These are phyloP conservation scores for Sanguinoderma infundibulare DNA, from an alignment of 1,284 basidiomycete genomes.

Conservation along the genomic window DNA sequence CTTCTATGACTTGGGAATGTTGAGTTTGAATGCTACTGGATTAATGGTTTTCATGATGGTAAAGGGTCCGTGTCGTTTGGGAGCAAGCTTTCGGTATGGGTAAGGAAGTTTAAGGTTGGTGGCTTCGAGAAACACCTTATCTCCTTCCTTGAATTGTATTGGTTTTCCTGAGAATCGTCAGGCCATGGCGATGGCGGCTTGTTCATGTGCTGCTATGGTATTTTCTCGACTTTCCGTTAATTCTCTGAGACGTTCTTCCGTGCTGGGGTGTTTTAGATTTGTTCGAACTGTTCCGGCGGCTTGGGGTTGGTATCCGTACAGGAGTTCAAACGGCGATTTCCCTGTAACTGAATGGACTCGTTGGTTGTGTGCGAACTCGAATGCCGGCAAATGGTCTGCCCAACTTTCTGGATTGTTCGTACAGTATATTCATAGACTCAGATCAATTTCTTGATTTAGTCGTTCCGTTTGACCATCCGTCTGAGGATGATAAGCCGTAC, in stretches of 20 bases:
- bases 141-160: constrained; percentile 2
- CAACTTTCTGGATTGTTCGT: constrained; percentile 30
- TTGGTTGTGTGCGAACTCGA: neutral
- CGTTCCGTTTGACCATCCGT: constrained; percentile 39
- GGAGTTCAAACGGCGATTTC: neutral
- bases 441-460: constrained; percentile 36
- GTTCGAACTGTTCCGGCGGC: neutral
- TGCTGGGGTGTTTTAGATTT: neutral
- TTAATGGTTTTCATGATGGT: neutral
- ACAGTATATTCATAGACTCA: constrained; percentile 24
- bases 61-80: constrained; percentile 7
- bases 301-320: neutral
- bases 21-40: neutral
- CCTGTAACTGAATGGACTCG: neutral
- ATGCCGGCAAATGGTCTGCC: neutral
- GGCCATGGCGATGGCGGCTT: constrained; percentile 1
- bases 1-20: constrained; percentile 13
- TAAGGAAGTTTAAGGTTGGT: constrained; percentile 6
- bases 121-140: constrained; percentile 6
- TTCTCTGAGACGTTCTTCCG: neutral
- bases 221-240: neutral
- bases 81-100: neutral
- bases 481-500: constrained; percentile 39
- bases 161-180: neutral
- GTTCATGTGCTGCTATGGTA: neutral